phyloP scores from a whole-genome alignment of 2,329 filamentous ascomycete genomes.

The Cladosporium phlei region DNA sequence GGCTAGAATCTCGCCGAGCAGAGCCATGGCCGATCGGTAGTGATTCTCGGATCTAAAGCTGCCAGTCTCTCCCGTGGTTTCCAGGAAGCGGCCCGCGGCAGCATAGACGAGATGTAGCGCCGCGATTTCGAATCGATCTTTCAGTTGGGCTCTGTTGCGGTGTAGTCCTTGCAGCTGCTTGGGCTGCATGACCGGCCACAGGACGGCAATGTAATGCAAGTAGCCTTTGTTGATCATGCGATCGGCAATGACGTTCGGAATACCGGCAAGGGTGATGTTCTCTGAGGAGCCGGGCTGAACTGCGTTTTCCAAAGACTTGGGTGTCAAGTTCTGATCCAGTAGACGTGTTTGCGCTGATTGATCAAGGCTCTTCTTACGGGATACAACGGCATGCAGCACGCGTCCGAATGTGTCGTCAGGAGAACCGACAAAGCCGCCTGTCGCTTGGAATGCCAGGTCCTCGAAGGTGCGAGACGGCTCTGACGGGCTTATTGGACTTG shows the following conservation, averaged over 20 bases:
- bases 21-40: conserved; percentile 28
- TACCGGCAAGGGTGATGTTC: not conserved
- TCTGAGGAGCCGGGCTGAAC: not conserved
- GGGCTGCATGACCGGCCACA: not conserved
- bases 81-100: conserved; percentile 28
- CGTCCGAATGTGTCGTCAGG: not conserved
- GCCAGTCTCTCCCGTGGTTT: conserved; percentile 30
- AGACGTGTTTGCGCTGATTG: not conserved
- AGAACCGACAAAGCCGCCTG: not conserved
- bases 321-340: not conserved
- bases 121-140: not conserved
- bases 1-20: conserved; percentile 33
- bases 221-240: not conserved
- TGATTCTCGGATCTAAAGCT: conserved; percentile 29
- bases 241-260: not conserved
- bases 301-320: not conserved
- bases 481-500: no score
- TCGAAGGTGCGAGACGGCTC: not conserved
- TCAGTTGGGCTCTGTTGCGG: not conserved
- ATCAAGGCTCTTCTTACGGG: not conserved
- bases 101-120: conserved; percentile 29
- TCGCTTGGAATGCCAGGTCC: not conserved
- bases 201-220: not conserved
- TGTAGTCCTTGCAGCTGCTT: not conserved
- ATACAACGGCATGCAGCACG: not conserved